These are phyloP conservation scores for Nakaseomyces kungkrabaensis DNA, from an alignment of 1,139 yeast species.

Conservation along the genomic window DNA sequence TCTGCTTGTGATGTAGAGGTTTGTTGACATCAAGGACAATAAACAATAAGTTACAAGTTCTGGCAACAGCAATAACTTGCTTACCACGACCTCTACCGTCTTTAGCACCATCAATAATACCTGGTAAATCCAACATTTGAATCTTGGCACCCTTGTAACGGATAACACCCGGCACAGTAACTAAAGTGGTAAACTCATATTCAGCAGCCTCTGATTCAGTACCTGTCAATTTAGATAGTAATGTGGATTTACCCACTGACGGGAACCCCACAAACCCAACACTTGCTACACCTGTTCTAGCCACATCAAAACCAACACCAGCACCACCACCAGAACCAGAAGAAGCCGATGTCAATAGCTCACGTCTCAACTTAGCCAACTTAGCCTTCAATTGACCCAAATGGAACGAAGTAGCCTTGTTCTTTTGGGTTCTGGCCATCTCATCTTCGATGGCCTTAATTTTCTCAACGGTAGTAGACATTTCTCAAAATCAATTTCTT, in stretches of 20 bases:
- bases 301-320: constrained; percentile 88
- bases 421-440: constrained; percentile 88
- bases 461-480: constrained; percentile 81
- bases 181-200: constrained; percentile 91
- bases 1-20: constrained; percentile 86
- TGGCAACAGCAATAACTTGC: constrained; percentile 96
- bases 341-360: constrained; percentile 69
- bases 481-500: constrained; percentile 12
- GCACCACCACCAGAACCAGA: constrained; percentile 85
- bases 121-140: constrained; percentile 97
- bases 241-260: constrained; percentile 92
- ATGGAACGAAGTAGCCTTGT: constrained; percentile 92
- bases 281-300: constrained; percentile 93
- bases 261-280: constrained; percentile 98
- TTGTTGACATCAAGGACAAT: constrained; percentile 92
- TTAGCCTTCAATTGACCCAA: constrained; percentile 95
- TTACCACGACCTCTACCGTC: constrained; percentile 99
- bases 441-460: constrained; percentile 91
- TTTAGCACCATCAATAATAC: constrained; percentile 97
- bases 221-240: constrained; percentile 81
- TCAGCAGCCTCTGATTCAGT: constrained; percentile 97
- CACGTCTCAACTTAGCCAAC: constrained; percentile 87
- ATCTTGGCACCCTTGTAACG: constrained; percentile 94
- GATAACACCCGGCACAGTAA: constrained; percentile 95
- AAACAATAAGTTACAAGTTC: constrained; percentile 87